Conservation (phyloP, 2,329 filamentous ascomycete species). For the Dichotomopilus funicola region DNA sequence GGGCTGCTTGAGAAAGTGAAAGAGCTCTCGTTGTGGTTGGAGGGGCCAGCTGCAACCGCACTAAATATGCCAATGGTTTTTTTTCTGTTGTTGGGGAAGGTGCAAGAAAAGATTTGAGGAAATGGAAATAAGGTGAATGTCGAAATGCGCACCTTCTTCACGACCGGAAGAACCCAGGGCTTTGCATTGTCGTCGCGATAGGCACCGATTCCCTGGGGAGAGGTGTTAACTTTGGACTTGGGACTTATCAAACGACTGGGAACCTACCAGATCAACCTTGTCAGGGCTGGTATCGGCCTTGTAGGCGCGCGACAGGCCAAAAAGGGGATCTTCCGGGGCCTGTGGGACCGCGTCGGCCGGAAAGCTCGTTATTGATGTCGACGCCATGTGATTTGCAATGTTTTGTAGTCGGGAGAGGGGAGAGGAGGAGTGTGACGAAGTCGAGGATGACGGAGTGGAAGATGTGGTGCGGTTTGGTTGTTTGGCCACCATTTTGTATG, state of each 20-base stretch:
- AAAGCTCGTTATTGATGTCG: conserved; percentile 60
- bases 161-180: conserved; percentile 93
- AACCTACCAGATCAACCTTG: conserved; percentile 84
- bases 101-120: neutral
- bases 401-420: conserved; percentile 51
- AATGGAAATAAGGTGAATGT: neutral
- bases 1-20: no score
- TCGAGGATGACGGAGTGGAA: conserved; percentile 40
- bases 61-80: no score
- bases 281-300: conserved; percentile 66
- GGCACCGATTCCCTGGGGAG: conserved; percentile 65
- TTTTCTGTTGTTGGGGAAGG: no score
- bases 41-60: neutral
- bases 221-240: neutral
- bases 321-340: conserved; percentile 91
- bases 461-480: conserved; percentile 15
- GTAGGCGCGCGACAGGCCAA: conserved; percentile 85
- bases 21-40: neutral
- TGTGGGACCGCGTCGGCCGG: conserved; percentile 71
- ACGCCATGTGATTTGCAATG: conserved; percentile 65
- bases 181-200: conserved; percentile 94
- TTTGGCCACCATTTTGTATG: conserved; percentile 20
- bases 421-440: conserved; percentile 37
- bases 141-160: conserved; percentile 69
- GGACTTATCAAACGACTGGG: conserved; percentile 1